A percentile compares a stretch with the other conserved stretches of the same genome.
These are phyloP conservation scores for Physcomitrellopsis africana DNA, from an alignment of 225 moss, liverwort and hornwort species.

Conservation along the genomic window DNA sequence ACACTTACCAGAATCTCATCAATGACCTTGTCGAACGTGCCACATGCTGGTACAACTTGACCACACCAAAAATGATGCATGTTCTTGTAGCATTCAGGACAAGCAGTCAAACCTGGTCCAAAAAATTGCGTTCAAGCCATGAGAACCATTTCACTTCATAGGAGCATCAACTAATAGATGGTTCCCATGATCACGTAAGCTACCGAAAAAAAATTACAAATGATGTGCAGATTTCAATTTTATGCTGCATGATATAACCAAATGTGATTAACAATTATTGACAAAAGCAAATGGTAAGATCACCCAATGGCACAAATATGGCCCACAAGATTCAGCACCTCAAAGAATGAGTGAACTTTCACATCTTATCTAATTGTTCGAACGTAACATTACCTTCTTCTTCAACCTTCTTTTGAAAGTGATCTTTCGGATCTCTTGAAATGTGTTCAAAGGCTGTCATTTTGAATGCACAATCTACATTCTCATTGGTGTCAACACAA, in stretches of 20 bases:
- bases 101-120: conserved; percentile 65
- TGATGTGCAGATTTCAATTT: background rate
- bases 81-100: conserved; percentile 68
- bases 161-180: background rate
- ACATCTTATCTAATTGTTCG: background rate
- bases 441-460: conserved; percentile 83
- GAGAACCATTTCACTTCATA: conserved; percentile 20
- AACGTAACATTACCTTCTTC: conserved; percentile 52
- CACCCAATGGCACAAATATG: background rate
- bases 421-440: conserved; percentile 75
- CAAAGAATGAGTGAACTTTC: background rate
- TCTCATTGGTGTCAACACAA: conserved; percentile 64
- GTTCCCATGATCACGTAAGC: background rate
- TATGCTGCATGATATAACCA: background rate
- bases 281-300: conserved; percentile 9
- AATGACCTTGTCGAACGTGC: conserved; percentile 94
- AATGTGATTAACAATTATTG: background rate
- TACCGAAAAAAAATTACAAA: background rate
- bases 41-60: conserved; percentile 91
- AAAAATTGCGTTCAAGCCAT: conserved; percentile 5
- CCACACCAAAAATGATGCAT: conserved; percentile 97
- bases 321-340: background rate
- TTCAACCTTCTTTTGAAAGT: conserved; percentile 63
- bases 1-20: conserved; percentile 87
- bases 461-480: conserved; percentile 87